Evolutionary conservation across 2,329 filamentous ascomycete genomes (phyloP), one percentile per base, ranked within the genome.

Genomic region (Chaetomiaceae sp.): DNA sequence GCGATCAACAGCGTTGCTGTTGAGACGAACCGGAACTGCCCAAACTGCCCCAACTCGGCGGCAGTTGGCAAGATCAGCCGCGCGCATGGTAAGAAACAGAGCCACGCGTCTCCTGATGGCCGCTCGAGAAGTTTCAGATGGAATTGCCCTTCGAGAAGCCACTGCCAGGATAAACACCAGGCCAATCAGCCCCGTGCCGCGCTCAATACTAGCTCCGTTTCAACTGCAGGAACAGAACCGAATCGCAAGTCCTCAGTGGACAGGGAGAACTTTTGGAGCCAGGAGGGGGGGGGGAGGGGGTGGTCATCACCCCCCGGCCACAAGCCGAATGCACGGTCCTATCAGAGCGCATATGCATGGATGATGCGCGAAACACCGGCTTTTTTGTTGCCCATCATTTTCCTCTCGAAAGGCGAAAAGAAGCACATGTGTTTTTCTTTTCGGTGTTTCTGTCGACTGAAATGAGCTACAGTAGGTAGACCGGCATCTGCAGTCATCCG

Each of bases 161-260:
- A 43, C 18, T 29, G 37, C 32, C 46, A 43, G 38, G 48, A 49
- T 30, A 47, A 57, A 54, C 33, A 36, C 25, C 21, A 30, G 18
- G 8, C 61, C 61, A 61, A 62, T 59, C 48, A 50, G 46, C n/a
- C 10, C 45, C 42, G 38, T 42, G 18, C 34, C 41, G 30, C 20
- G 33, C 32, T 16, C n/a, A n/a, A n/a, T n/a, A n/a, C 54, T 63
- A 58, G 61, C 56, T 27, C 52, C 43, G 61, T 63, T 63, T 63
- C 61, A 63, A 54, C 54, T 56, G 57, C 61, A 60, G 56, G 56
- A 60, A 59, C 61, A 57, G 46, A 51, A 30, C 23, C 34, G 18
- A 45, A 25, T 23, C 40, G 11, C 29, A 32, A 30, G 40, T 25
- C 20, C 30, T 54, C 25, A 56, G 21, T 53, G 56, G 58, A 54